These are phyloP conservation scores for Pseudohyphozyma bogoriensis DNA, from an alignment of 768 basidiomycete species.

Conservation along the genomic window DNA sequence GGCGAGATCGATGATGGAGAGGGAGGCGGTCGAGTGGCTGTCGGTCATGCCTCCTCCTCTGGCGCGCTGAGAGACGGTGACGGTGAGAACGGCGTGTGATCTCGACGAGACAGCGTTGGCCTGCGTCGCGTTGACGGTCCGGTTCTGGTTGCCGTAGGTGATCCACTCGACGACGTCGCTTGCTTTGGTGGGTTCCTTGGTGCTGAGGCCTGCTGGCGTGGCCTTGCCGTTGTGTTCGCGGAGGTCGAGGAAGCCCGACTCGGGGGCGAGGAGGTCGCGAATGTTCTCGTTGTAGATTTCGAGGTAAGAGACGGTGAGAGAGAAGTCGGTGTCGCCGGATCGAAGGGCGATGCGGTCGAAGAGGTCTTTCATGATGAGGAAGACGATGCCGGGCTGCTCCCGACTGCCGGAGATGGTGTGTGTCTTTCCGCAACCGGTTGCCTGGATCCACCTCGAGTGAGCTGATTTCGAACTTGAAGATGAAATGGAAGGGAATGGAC, in stretches of 20 bases:
- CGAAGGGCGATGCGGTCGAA: conserved; percentile 86
- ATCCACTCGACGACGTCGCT: conserved; percentile 94
- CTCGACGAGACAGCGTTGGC: conserved; percentile 95
- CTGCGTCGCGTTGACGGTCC: conserved; percentile 88
- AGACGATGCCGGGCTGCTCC: conserved; percentile 81
- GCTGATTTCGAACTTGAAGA: background rate
- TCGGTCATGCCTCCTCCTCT: conserved; percentile 59
- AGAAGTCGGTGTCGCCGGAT: conserved; percentile 69
- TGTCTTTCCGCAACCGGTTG: conserved; percentile 99
- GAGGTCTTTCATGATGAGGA: conserved; percentile 92
- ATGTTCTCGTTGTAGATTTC: conserved; percentile 99
- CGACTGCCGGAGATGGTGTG: conserved; percentile 95
- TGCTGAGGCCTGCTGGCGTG: conserved; percentile 74
- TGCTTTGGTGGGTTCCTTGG: conserved; percentile 67
- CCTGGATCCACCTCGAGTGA: conserved; percentile 45
- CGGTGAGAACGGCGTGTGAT: conserved; percentile 93
- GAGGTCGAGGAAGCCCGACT: conserved; percentile 71
- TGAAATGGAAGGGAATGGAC: conserved; percentile 34
- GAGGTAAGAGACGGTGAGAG: conserved; percentile 70
- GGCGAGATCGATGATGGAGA: conserved; percentile 96
- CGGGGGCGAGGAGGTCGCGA: conserved; percentile 78
- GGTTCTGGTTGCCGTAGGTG: conserved; percentile 69
- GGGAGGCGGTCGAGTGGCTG: conserved; percentile 70
- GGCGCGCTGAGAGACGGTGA: conserved; percentile 80
- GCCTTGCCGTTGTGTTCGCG: conserved; percentile 72